These are phyloP conservation scores for Blastobotrys persicus DNA, from an alignment of 1,139 yeast species.

Conservation along the genomic window DNA sequence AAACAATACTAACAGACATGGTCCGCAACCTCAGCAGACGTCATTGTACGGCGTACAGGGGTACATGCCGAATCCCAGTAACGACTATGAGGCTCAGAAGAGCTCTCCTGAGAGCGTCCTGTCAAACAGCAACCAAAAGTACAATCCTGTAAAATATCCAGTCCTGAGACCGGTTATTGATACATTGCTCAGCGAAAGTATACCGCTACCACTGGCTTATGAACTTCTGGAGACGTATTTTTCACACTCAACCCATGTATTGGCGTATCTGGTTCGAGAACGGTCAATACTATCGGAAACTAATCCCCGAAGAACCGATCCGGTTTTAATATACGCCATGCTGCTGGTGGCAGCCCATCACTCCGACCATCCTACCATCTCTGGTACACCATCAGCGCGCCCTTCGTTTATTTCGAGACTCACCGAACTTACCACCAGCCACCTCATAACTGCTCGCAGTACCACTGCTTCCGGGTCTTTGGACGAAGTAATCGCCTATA, in stretches of 20 bases:
- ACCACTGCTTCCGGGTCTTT: slow-evolving; percentile 34
- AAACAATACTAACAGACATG: background rate
- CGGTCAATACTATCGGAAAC: slow-evolving; percentile 24
- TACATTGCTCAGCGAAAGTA: slow-evolving; percentile 24
- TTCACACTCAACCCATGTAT: slow-evolving; percentile 34
- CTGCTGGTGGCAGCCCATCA: slow-evolving; percentile 41
- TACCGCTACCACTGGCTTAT: slow-evolving; percentile 38
- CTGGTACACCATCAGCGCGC: slow-evolving; percentile 34
- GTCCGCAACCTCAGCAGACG: slow-evolving; percentile 5
- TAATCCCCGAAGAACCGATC: slow-evolving; percentile 35
- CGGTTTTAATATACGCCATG: slow-evolving; percentile 37
- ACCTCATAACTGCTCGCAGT: slow-evolving; percentile 22
- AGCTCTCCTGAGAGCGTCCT: background rate
- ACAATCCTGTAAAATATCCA: slow-evolving; percentile 29
- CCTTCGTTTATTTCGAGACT: slow-evolving; percentile 31
- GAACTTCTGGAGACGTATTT: slow-evolving; percentile 42
- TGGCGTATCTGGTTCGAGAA: slow-evolving; percentile 32
- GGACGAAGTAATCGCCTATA: slow-evolving; percentile 41
- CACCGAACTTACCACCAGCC: slow-evolving; percentile 31
- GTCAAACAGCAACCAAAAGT: background rate
- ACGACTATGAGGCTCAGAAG: background rate
- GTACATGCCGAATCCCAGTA: background rate
- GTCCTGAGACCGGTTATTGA: slow-evolving; percentile 29
- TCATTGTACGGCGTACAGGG: background rate
- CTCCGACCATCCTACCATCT: slow-evolving; percentile 40